A percentile compares a stretch with the other conserved stretches of the same genome.
These are phyloP conservation scores for Priceomyces melissophilus DNA, from an alignment of 805 yeast genomes.

Conservation along the genomic window DNA sequence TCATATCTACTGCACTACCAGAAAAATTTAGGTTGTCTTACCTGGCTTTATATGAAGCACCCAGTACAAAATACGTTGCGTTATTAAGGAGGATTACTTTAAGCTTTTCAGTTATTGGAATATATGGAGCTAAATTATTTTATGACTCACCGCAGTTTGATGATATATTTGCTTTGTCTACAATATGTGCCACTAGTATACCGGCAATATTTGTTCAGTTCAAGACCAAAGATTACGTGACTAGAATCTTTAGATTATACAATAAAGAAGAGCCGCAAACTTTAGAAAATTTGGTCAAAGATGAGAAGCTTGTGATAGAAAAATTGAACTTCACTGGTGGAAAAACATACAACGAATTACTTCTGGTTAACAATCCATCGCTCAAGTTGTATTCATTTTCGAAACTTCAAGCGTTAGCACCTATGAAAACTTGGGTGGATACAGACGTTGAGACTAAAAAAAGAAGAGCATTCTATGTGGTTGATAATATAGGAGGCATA, in stretches of 20 bases:
- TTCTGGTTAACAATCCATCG: conserved; percentile 39
- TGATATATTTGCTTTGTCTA: conserved; percentile 43
- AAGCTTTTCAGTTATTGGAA: conserved; percentile 58
- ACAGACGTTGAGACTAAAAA: conserved; percentile 30
- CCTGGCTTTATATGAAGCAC: conserved; percentile 62
- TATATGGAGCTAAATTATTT: conserved; percentile 60
- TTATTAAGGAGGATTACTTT: conserved; percentile 59
- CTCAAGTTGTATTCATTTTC: conserved; percentile 35
- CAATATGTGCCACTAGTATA: conserved; percentile 48
- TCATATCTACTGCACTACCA: conserved; percentile 46
- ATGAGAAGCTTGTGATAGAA: conserved; percentile 67
- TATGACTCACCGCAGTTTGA: conserved; percentile 52
- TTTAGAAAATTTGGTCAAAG: conserved; percentile 52
- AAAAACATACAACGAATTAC: conserved; percentile 58
- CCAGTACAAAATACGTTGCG: conserved; percentile 58
- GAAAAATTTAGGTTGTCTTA: conserved; percentile 52
- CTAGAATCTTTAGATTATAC: conserved; percentile 68
- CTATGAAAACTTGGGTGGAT: conserved; percentile 39
- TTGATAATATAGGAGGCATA: conserved; percentile 75
- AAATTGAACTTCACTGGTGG: conserved; percentile 67
- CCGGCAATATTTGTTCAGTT: conserved; percentile 52
- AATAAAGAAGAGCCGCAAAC: conserved; percentile 62
- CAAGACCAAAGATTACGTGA: conserved; percentile 63
- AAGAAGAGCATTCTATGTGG: conserved; percentile 49
- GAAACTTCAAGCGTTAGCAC: conserved; percentile 12